Evolutionary conservation across 2,329 filamentous ascomycete genomes (phyloP), one percentile per base, ranked within the genome.

Genomic region (Gaeumannomyces tritici): DNA sequence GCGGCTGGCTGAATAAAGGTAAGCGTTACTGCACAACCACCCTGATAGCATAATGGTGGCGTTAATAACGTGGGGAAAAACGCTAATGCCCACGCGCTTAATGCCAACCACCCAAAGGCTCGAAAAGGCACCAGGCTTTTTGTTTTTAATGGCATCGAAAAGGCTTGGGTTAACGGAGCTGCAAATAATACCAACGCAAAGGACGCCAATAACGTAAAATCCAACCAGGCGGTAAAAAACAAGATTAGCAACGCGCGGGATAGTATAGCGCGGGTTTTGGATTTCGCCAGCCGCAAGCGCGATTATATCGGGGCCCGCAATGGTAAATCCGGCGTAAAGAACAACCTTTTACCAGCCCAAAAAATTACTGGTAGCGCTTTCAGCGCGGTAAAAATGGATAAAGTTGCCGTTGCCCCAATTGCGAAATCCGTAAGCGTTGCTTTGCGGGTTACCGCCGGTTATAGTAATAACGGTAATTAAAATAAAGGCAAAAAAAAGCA

Each of bases 181-280:
- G 79, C 89, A 93, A 1, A 89, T 80, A 81, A 91, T 90, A 70
- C 89, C 89, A 62, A 93, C 78, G 61, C 93, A 80, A 61, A 93
- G 81, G 47, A 92, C 88, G 27, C 83, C 87, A 63, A 91, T 74
- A 68, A 86, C 81, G 79, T 93, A 93, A 79, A 93, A 93, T 77
- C 93, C 78, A 67, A 91, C 75, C 72, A 93, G 93, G 63, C 90
- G 89, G 78, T 84, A 93, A 75, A 93, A 93, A 67, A 89, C 92
- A 60, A 91, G 80, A 72, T 86, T 89, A 78, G 92, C 92, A 61
- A 89, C 89, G 64, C 86, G 84, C 8, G 90, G 90, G 65, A 93
- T 87, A 21, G 86, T 89, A 73, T 84, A 85, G 71, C 89, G 85
- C 0, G 90, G 90, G 75, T 92, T 92, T 75, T 91, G 87, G 0